Evolutionary conservation across 345 rosid genomes (phyloP), one percentile per base, ranked within the genome.

Genomic region (Orychophragmus violaceus): DNA sequence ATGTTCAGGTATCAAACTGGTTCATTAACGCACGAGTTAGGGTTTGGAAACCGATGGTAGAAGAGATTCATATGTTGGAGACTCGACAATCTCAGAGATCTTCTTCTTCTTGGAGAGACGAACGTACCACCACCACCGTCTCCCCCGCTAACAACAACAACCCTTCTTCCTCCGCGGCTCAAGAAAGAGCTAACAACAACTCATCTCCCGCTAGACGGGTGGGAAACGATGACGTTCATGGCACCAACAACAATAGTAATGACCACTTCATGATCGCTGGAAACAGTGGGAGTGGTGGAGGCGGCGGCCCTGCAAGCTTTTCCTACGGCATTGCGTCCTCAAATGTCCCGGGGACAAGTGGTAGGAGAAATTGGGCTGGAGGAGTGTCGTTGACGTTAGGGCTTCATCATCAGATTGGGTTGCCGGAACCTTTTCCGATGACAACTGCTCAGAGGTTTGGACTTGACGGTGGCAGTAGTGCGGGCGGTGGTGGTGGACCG

Each of bases 21-120:
- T 90, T 90, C 71, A 90, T 90, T 37, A 88, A 88, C 77, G 97
- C 97, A n/a, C 74, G 97, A 69, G 97, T 90, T 52, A 81, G 97
- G 84, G 84, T 90, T 57, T 90, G 97, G 97, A 90, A 90, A 79
- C 97, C 97, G 5, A 88, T 90, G 97, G 97, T 90, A 42, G 97
- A 90, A 77, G 97, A 90, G 78, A 88, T 90, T 50, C 95, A 88
- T 76, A 84, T 19, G 79, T 77, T 90, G 19, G 97, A 90, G 62
- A 85, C 84, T 12, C 78, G 85, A 55, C 87, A 87, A 82, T 68
- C 79, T 49, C 90, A 81, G 39, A 88, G 82, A 56, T 41, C 71
- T 36, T 68, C 82, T 51, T 74, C 82, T 46, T 60, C 81, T 82
- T 81, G 65, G 91, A 84, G 24, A 71, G 65, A 67, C 37, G 59